Evolutionary conservation across 2,329 filamentous ascomycete genomes (phyloP).

Genomic region (Fusarium luffae): DNA sequence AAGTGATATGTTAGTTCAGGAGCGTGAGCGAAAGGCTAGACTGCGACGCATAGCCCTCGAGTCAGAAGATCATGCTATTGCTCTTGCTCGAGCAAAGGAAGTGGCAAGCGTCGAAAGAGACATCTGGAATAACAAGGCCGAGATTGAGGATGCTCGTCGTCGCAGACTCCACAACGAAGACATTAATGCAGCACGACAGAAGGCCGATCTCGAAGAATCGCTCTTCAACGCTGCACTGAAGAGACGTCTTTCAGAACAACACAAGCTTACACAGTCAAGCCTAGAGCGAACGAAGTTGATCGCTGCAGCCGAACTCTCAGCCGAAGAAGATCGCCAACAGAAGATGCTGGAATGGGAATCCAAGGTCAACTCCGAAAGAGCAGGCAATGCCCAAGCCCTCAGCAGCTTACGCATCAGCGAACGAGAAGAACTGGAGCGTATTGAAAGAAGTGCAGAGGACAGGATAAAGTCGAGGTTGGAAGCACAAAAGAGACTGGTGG

Average conservation of each 20-base stretch:
- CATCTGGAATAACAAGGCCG: slow-evolving; percentile 60
- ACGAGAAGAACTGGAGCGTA: slow-evolving; percentile 61
- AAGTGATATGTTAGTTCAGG: slow-evolving; percentile 59
- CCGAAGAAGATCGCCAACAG: slow-evolving; percentile 57
- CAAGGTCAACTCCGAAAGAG: slow-evolving; percentile 57
- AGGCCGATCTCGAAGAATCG: slow-evolving; percentile 60
- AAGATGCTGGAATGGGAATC: slow-evolving; percentile 62
- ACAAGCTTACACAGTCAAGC: slow-evolving; percentile 58
- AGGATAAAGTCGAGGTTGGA: slow-evolving; percentile 59
- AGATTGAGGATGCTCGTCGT: slow-evolving; percentile 63
- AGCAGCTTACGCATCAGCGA: slow-evolving; percentile 62
- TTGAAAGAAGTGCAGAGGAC: slow-evolving; percentile 60
- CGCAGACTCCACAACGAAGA: slow-evolving; percentile 60
- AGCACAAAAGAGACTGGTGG: slow-evolving; percentile 65
- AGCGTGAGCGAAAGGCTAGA: slow-evolving; percentile 62
- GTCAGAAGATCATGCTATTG: slow-evolving; percentile 60
- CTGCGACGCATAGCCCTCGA: slow-evolving; percentile 59
- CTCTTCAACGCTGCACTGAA: slow-evolving; percentile 49
- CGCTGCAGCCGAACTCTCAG: slow-evolving; percentile 59
- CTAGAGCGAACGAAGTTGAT: slow-evolving; percentile 57
- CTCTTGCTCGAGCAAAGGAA: slow-evolving; percentile 62
- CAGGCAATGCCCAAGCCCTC: slow-evolving; percentile 62
- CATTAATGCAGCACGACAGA: slow-evolving; percentile 56
- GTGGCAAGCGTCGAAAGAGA: slow-evolving; percentile 63
- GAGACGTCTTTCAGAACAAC: slow-evolving; percentile 58